phyloP scores from a whole-genome alignment of 2,329 filamentous ascomycete species.

The Sphaerulina musiva region DNA sequence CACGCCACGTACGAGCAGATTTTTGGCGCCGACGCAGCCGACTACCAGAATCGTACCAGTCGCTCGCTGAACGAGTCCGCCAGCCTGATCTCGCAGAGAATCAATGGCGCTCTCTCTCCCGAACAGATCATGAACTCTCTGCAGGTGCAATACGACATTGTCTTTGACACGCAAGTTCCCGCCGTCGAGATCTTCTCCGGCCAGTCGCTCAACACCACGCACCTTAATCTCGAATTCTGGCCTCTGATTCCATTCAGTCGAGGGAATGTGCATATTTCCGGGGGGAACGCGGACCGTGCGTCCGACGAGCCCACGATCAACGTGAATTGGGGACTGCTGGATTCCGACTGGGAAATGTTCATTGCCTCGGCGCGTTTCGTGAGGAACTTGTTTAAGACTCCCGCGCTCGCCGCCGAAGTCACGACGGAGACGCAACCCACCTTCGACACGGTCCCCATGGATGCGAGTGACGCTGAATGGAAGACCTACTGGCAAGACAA shows the following conservation, averaged over 20 bases:
- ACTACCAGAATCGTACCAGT: conserved; percentile 3
- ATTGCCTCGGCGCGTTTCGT: conserved; percentile 21
- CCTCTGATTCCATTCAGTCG: conserved; percentile 24
- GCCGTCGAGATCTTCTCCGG: conserved; percentile 12
- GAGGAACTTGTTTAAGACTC: conserved; percentile 23
- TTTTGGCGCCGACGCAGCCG: conserved; percentile 9
- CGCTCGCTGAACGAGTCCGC: conserved; percentile 7
- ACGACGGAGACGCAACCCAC: conserved; percentile 29
- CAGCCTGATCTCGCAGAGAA: conserved; percentile 3
- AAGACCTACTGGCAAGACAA: conserved; percentile 10
- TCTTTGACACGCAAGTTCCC: conserved; percentile 12
- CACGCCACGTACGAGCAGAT: conserved; percentile 15
- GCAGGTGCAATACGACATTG: conserved; percentile 11
- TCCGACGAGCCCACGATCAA: conserved; percentile 24
- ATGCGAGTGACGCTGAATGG: conserved; percentile 21
- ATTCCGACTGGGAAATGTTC: conserved; percentile 24
- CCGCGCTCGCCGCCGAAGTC: conserved; percentile 23
- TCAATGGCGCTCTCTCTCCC: conserved; percentile 10
- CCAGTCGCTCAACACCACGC: conserved; percentile 2
- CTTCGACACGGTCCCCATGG: conserved; percentile 2
- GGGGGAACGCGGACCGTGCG: conserved; percentile 16
- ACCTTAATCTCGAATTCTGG: conserved; percentile 18
- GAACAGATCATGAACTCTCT: conserved; percentile 13
- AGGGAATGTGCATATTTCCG: conserved; percentile 26
- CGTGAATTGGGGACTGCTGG: conserved; percentile 26